These are phyloP conservation scores for Eucalyptus curtisii DNA, from an alignment of 345 rosid genomes.

Conservation along the genomic window DNA sequence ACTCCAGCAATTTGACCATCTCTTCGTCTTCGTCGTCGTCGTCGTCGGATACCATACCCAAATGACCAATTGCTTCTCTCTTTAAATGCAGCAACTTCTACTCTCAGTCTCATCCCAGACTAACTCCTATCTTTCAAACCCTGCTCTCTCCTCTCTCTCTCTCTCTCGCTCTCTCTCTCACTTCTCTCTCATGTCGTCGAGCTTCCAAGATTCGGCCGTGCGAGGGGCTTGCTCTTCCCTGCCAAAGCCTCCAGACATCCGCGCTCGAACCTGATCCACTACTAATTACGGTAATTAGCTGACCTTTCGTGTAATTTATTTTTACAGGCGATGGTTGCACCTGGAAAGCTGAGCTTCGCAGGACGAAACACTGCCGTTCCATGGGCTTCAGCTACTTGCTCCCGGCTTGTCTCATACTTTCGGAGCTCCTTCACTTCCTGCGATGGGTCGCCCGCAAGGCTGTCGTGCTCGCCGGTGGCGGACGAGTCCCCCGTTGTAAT, in stretches of 20 bases:
- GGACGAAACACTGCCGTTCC: neutral
- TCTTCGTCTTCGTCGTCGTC: neutral
- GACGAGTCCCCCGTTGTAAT: neutral
- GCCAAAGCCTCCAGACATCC: neutral
- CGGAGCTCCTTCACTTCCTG: neutral
- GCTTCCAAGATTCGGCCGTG: neutral
- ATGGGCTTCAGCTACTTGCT: neutral
- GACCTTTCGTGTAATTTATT: neutral
- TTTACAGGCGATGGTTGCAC: neutral
- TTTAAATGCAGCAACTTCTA: neutral
- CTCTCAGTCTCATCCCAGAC: neutral
- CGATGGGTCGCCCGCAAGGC: neutral
- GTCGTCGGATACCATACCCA: neutral
- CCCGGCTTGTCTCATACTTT: neutral
- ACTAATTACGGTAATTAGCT: neutral
- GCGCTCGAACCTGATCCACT: neutral
- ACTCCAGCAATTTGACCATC: neutral
- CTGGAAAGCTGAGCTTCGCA: neutral
- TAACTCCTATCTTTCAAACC: neutral
- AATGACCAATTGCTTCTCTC: neutral
- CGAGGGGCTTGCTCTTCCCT: neutral
- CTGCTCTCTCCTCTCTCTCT: neutral
- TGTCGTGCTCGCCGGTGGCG: neutral
- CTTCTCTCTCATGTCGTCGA: neutral
- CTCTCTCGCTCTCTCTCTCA: neutral